phyloP scores from a whole-genome alignment of 2,329 filamentous ascomycete genomes.

The Aspergillus sp. region DNA sequence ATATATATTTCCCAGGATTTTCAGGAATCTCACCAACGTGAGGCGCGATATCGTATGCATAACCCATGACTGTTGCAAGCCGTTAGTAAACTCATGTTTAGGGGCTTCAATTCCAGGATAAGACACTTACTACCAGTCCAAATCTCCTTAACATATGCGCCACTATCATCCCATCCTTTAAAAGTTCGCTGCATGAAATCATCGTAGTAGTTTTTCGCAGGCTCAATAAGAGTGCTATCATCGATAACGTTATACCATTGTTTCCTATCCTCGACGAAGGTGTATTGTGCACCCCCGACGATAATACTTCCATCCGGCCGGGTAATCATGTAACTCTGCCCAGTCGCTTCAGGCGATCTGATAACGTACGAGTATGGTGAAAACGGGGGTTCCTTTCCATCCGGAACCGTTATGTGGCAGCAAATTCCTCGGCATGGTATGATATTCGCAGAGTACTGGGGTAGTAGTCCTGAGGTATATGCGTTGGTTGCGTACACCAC shows the following conservation, averaged over 20 bases:
- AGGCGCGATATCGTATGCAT: constrained; percentile 52
- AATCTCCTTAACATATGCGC: constrained; percentile 32
- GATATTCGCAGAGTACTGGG: constrained; percentile 68
- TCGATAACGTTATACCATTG: constrained; percentile 49
- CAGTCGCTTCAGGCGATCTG: constrained; percentile 54
- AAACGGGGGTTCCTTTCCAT: constrained; percentile 28
- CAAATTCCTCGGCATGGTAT: constrained; percentile 70
- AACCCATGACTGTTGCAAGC: constrained; percentile 50
- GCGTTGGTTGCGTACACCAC: constrained; percentile 82
- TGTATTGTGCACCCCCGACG: constrained; percentile 62
- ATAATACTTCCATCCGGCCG: constrained; percentile 57
- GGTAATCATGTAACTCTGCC: constrained; percentile 59
- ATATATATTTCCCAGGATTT: constrained; percentile 54
- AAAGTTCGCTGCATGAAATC: constrained; percentile 41
- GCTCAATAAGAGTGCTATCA: constrained; percentile 52
- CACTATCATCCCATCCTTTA: constrained; percentile 38
- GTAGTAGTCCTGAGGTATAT: constrained; percentile 76
- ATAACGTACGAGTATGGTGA: constrained; percentile 59
- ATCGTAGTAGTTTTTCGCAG: constrained; percentile 43
- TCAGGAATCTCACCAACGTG: constrained; percentile 54
- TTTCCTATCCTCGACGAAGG: constrained; percentile 24
- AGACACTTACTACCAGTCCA: constrained; percentile 36
- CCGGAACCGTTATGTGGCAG: constrained; percentile 33
- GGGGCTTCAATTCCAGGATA: not conserved
- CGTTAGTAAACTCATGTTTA: not conserved